phyloP scores from a whole-genome alignment of 805 yeast genomes.

The Yarrowia porcina region DNA sequence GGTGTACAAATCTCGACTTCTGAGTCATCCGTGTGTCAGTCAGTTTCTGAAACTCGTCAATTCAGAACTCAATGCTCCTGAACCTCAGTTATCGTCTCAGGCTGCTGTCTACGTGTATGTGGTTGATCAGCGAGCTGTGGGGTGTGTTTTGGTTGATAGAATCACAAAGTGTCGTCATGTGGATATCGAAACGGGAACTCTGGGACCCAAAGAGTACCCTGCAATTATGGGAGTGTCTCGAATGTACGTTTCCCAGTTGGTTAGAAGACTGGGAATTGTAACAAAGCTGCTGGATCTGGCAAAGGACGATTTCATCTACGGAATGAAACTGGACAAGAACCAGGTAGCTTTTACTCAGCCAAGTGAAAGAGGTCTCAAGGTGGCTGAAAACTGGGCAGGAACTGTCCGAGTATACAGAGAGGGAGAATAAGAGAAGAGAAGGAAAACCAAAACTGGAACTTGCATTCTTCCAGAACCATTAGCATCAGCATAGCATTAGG shows the following conservation, averaged over 20 bases:
- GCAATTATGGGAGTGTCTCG: conserved; percentile 20
- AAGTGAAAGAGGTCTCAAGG: conserved; percentile 15
- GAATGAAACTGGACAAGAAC: not conserved
- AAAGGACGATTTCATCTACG: conserved; percentile 1
- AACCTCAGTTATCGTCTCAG: not conserved
- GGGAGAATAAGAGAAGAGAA: conserved; percentile 9
- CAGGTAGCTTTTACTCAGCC: conserved; percentile 18
- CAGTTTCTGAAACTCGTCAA: conserved; percentile 14
- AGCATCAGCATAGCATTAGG: not conserved
- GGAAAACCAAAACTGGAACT: not conserved
- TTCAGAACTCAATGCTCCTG: conserved; percentile 20
- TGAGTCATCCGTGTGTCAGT: not conserved
- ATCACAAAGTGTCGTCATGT: not conserved
- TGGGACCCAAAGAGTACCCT: conserved; percentile 2
- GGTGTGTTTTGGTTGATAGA: conserved; percentile 14
- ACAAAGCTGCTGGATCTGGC: conserved; percentile 20
- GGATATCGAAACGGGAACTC: not conserved
- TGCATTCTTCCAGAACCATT: not conserved
- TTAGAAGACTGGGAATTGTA: not conserved
- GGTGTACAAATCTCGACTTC: conserved; percentile 6
- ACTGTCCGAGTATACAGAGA: not conserved
- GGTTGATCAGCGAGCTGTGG: conserved; percentile 13
- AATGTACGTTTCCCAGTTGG: conserved; percentile 23
- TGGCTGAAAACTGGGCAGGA: conserved; percentile 17
- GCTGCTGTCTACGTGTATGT: conserved; percentile 19